phyloP scores from a whole-genome alignment of 2,329 filamentous ascomycete genomes.

The Microsporum canis region DNA sequence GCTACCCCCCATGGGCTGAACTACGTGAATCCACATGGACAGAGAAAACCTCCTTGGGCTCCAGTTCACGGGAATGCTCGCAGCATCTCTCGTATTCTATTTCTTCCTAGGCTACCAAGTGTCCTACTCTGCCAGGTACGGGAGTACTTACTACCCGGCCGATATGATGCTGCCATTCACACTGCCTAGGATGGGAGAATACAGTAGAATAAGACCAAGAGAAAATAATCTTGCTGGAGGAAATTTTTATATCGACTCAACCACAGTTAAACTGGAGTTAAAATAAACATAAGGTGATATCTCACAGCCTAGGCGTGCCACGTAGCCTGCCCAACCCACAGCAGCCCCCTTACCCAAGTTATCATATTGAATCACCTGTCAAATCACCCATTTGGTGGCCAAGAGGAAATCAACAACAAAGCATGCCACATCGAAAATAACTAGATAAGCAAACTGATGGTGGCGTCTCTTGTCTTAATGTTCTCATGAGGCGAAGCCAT shows the following conservation, averaged over 20 bases:
- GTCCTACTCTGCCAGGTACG: neutral
- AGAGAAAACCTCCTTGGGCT: neutral
- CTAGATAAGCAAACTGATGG: neutral
- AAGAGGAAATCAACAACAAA: neutral
- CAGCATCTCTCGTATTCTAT: neutral
- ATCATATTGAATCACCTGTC: slow-evolving; percentile 1
- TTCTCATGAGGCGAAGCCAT: neutral
- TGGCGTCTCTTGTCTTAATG: neutral
- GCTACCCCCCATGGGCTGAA: neutral
- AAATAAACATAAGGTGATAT: slow-evolving; percentile 3
- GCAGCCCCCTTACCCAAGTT: neutral
- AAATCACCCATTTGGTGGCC: neutral
- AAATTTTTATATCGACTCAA: neutral
- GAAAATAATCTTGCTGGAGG: neutral
- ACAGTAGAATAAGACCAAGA: neutral
- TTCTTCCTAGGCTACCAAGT: neutral
- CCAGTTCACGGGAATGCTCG: neutral
- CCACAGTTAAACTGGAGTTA: slow-evolving; percentile 1
- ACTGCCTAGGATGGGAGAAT: neutral
- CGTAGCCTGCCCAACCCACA: neutral
- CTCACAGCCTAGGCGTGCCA: slow-evolving; percentile 3
- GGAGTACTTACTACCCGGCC: neutral
- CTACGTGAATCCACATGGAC: neutral
- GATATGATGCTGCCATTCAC: neutral
- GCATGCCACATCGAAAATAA: neutral